A percentile compares a stretch with the other conserved stretches of the same genome.
These are phyloP conservation scores for Claviceps capensis DNA, from an alignment of 2,329 filamentous ascomycete genomes.

Conservation along the genomic window DNA sequence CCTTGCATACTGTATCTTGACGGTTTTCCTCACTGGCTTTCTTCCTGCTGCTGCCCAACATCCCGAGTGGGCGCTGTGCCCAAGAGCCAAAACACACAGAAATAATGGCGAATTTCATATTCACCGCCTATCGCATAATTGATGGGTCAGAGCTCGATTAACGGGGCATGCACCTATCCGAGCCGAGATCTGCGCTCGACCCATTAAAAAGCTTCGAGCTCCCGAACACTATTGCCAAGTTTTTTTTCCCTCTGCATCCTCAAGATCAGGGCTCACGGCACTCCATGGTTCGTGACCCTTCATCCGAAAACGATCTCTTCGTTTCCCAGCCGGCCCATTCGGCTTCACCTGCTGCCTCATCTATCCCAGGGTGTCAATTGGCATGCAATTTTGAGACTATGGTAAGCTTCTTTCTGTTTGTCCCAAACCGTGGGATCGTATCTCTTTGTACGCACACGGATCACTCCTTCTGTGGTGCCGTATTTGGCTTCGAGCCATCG, in stretches of 20 bases:
- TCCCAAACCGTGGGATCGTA: not conserved
- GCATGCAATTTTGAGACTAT: not conserved
- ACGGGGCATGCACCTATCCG: slow-evolving; percentile 7
- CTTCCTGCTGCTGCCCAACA: not conserved
- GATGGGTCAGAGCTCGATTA: slow-evolving; percentile 13
- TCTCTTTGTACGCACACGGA: not conserved
- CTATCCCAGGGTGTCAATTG: not conserved
- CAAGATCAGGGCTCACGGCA: not conserved
- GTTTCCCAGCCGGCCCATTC: too few species aligned
- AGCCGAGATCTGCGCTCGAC: not conserved
- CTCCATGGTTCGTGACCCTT: not conserved
- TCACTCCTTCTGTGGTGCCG: slow-evolving; percentile 6
- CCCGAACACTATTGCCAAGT: not conserved
- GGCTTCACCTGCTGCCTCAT: too few species aligned
- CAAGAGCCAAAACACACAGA: too few species aligned
- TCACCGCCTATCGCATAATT: slow-evolving; percentile 16
- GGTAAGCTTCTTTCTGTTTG: slow-evolving; percentile 4
- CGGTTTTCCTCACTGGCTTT: not conserved
- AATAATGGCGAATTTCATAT: slow-evolving; percentile 4
- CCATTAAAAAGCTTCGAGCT: slow-evolving; percentile 2
- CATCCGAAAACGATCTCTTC: not conserved
- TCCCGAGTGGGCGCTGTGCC: too few species aligned
- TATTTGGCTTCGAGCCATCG: not conserved
- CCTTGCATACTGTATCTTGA: too few species aligned
- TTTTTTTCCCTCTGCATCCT: not conserved